Base-by-base conservation (phyloP, 371 early-diverging fungal genomes). In the Batrachochytrium dendrobatidis region DNA sequence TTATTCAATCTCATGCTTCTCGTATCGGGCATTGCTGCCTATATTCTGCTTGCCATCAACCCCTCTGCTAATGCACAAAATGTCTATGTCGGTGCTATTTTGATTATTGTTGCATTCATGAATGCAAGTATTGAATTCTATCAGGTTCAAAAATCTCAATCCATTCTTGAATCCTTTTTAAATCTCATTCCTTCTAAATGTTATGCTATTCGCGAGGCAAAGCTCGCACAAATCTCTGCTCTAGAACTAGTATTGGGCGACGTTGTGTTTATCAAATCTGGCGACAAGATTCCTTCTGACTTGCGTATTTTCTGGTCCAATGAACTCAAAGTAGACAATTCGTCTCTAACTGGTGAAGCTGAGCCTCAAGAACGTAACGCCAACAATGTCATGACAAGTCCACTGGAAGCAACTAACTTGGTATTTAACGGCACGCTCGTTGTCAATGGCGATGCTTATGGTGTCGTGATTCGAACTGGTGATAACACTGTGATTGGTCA, bases 271-370 rank as follows among this genome's bases (percentile, higher is more conserved):
- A 72, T 92, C 30, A 82, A 83, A 39, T 84, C 87, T 82, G 98
- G 98, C 52, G 95, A 95, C 76, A 95, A 94, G 69, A 68, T 92
- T 17, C 94, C 95, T 2, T 96, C 97, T 3, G 98, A 97, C 79
- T 65, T 91, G 46, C 68, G 71, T 52, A 54, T 97, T 26, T 87
- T 87, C 61, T 61, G 77, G 48, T 72, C 81, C 44, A 79, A 80
- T 20, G 94, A 97, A 25, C 72, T 95, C 60, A 92, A 95, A 71
- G 93, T 95, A 34, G 95, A 97, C 77, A 94, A 94, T 79, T 94
- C 95, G 8, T 90, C 91, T n/a, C 69, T 96, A 44, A 96, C 95
- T 1, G 97, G 96, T 56, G 95, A 96, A 71, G 79, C 92, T 0
- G 96, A 94, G 46, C 93, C 95, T 15, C 95, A 92, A 69, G 84